Conservation (phyloP, 1,284 basidiomycete genomes). For the Moniliophthora roreri region DNA sequence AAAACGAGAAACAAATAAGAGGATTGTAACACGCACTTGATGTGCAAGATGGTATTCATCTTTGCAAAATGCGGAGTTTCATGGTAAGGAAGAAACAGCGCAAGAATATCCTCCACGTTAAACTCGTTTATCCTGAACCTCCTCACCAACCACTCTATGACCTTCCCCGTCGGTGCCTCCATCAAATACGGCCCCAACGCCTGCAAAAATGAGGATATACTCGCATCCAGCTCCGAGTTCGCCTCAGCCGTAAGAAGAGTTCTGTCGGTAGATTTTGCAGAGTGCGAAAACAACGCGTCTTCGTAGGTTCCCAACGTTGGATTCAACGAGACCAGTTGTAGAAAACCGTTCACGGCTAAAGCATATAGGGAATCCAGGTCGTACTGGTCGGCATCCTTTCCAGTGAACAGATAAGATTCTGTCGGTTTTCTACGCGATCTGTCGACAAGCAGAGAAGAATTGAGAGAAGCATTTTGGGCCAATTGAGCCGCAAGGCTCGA, state of each 20-base stretch:
- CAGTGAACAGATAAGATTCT: slow-evolving; percentile 86
- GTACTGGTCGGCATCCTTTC: slow-evolving; percentile 76
- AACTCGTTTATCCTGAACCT: slow-evolving; percentile 94
- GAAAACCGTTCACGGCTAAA: slow-evolving; percentile 80
- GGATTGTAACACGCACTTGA: slow-evolving; percentile 56
- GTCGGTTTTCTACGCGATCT: slow-evolving; percentile 59
- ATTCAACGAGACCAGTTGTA: slow-evolving; percentile 73
- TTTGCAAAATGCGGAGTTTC: slow-evolving; percentile 94
- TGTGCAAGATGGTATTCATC: slow-evolving; percentile 84
- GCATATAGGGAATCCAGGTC: slow-evolving; percentile 88
- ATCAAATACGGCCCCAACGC: slow-evolving; percentile 81
- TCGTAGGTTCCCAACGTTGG: slow-evolving; percentile 69
- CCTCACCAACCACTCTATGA: slow-evolving; percentile 96
- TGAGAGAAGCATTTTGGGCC: slow-evolving; percentile 78
- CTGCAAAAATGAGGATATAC: slow-evolving; percentile 66
- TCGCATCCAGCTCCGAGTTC: slow-evolving; percentile 59
- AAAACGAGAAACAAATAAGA: slow-evolving; percentile 5
- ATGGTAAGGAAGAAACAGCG: slow-evolving; percentile 92
- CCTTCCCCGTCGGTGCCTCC: slow-evolving; percentile 80
- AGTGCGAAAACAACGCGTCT: slow-evolving; percentile 80
- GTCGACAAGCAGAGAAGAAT: slow-evolving; percentile 74
- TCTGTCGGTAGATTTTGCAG: slow-evolving; percentile 76
- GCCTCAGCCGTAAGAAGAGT: slow-evolving; percentile 74
- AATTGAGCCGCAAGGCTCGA: slow-evolving; percentile 86
- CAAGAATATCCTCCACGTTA: slow-evolving; percentile 80